These are phyloP conservation scores for Cladosporium sp. DNA, from an alignment of 2,329 filamentous ascomycete genomes.

Conservation along the genomic window DNA sequence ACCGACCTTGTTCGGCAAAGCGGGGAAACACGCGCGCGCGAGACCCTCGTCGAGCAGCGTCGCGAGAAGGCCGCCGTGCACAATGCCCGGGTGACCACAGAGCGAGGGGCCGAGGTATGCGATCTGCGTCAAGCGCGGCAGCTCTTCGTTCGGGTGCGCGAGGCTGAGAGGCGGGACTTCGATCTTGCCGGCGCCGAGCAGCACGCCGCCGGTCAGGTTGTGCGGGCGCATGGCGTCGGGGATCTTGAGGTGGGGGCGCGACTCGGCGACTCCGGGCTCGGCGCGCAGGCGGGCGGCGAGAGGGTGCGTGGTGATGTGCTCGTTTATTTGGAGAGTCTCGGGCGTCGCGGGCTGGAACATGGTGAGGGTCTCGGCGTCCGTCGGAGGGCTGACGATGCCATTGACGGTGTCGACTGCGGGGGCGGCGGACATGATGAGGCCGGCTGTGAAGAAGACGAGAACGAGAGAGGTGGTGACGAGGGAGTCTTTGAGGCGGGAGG, in stretches of 20 bases:
- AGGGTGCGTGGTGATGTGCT: constrained; percentile 68
- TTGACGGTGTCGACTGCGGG: constrained; percentile 47
- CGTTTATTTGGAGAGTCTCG: constrained; percentile 54
- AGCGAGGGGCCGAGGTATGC: constrained; percentile 72
- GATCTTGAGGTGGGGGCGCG: constrained; percentile 81
- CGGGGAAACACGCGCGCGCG: constrained; percentile 79
- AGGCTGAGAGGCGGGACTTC: constrained; percentile 77
- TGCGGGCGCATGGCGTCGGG: constrained; percentile 61
- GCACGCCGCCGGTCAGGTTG: constrained; percentile 75
- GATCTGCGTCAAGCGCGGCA: constrained; percentile 55
- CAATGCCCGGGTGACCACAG: constrained; percentile 83
- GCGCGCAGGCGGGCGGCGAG: constrained; percentile 63
- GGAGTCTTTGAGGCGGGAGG: constrained; percentile 3
- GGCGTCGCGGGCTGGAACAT: constrained; percentile 56
- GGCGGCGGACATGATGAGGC: constrained; percentile 52
- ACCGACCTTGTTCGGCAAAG: constrained; percentile 76
- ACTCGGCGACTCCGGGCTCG: constrained; percentile 63
- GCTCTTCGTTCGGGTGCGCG: constrained; percentile 55
- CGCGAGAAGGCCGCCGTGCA: constrained; percentile 87
- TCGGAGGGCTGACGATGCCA: constrained; percentile 49
- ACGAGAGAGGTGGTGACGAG: constrained; percentile 41
- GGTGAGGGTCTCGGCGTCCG: constrained; percentile 66
- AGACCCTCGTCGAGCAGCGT: constrained; percentile 88
- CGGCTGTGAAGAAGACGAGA: constrained; percentile 45
- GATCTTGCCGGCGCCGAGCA: constrained; percentile 69